Conservation (phyloP, 441 rosid genomes). For the Euphorbia corollata region DNA sequence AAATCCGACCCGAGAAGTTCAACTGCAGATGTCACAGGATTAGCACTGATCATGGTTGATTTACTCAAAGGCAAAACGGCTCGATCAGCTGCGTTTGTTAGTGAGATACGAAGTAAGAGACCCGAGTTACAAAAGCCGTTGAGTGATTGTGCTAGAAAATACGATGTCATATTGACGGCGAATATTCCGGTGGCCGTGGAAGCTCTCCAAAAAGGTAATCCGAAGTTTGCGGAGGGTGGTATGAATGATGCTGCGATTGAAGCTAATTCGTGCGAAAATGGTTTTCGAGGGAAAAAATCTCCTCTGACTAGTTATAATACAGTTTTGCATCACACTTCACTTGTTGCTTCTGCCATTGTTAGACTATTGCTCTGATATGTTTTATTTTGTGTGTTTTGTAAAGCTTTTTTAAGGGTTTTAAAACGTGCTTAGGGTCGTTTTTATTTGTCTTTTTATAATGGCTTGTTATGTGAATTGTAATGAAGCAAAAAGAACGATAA, state of each 20-base stretch:
- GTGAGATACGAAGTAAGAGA: neutral
- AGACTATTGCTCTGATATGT: slow-evolving; percentile 12
- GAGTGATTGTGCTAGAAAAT: slow-evolving; percentile 19
- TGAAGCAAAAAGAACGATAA: no score
- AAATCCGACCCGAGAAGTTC: neutral
- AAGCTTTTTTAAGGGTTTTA: neutral
- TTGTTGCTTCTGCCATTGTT: slow-evolving; percentile 25
- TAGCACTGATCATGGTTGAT: neutral
- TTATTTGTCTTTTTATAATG: no score
- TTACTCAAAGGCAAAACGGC: slow-evolving; percentile 16
- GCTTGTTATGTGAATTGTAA: no score
- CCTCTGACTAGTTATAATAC: slow-evolving; percentile 25
- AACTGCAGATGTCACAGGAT: neutral
- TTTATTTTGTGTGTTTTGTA: no score
- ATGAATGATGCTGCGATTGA: slow-evolving; percentile 27
- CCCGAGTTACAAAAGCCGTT: slow-evolving; percentile 13
- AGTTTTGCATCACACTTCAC: slow-evolving; percentile 22
- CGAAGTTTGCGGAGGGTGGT: slow-evolving; percentile 23
- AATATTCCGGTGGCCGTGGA: slow-evolving; percentile 22
- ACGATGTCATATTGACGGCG: slow-evolving; percentile 20
- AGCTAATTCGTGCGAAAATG: slow-evolving; percentile 26
- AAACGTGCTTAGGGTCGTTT: neutral
- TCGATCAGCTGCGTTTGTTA: neutral
- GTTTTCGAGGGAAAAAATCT: slow-evolving; percentile 22
- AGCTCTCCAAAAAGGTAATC: slow-evolving; percentile 24